Evolutionary conservation across 192 early-diverging fungal genomes (phyloP).

Genomic region (Linnemannia elongata): DNA sequence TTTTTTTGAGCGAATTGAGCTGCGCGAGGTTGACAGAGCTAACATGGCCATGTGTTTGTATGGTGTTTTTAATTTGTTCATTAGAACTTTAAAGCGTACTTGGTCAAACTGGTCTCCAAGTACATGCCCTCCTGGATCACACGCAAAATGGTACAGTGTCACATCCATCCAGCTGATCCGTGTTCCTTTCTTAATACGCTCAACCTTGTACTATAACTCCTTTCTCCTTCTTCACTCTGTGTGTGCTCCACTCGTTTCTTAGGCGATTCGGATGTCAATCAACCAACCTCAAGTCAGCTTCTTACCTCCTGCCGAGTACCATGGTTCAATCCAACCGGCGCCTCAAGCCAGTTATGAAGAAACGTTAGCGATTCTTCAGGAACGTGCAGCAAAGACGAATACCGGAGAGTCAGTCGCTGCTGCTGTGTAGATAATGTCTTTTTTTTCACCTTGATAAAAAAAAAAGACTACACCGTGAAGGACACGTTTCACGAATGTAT

Average conservation of each 20-base stretch:
- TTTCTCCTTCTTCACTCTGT: no score
- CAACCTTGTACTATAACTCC: no score
- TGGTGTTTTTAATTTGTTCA: background rate
- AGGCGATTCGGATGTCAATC: background rate
- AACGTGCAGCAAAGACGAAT: background rate
- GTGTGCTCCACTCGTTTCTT: no score
- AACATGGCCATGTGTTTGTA: no score
- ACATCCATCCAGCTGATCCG: no score
- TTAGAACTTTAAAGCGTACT: background rate
- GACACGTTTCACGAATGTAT: no score
- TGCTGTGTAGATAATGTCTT: background rate
- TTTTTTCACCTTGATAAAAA: background rate
- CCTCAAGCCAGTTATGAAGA: background rate
- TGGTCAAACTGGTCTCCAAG: background rate
- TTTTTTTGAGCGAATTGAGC: background rate
- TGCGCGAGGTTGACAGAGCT: no score
- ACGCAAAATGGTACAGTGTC: background rate
- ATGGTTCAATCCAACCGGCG: background rate
- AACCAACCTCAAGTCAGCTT: background rate
- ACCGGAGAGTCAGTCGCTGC: background rate
- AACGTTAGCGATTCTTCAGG: background rate
- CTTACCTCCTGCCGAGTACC: background rate
- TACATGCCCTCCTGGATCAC: background rate
- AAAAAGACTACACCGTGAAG: background rate
- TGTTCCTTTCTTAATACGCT: no score